phyloP scores from a whole-genome alignment of 192 early-diverging fungal species.

The Entomortierella lignicola region DNA sequence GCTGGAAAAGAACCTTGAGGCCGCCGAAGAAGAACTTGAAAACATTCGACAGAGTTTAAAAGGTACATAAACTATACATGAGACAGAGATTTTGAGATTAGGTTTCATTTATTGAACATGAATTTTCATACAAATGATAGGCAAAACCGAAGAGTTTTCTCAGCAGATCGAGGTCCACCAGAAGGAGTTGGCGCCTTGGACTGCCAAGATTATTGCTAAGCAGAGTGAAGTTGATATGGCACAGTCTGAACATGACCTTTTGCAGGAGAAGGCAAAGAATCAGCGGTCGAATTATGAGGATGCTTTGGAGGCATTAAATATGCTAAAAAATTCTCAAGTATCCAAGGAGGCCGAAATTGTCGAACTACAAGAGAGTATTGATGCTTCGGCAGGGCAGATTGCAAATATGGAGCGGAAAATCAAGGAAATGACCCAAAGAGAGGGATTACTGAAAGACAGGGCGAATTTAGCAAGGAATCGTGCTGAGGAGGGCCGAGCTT shows the following conservation, averaged over 20 bases:
- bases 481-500: conserved; percentile 75
- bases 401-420: conserved; percentile 45
- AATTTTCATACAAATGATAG: conserved; percentile 52
- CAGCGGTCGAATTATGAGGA: conserved; percentile 65
- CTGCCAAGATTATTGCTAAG: conserved; percentile 81
- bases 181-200: conserved; percentile 87
- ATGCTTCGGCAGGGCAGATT: conserved; percentile 41
- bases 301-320: conserved; percentile 61
- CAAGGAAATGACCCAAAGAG: conserved; percentile 33
- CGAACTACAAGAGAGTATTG: conserved; percentile 58
- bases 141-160: conserved; percentile 89
- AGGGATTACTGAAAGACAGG: conserved; percentile 24
- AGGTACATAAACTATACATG: conserved; percentile 17
- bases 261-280: conserved; percentile 72
- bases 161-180: conserved; percentile 87
- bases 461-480: conserved; percentile 64
- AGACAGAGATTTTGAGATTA: not conserved
- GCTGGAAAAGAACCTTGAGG: conserved; percentile 70
- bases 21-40: conserved; percentile 79
- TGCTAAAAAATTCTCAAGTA: conserved; percentile 53
- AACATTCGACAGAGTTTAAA: conserved; percentile 80
- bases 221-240: conserved; percentile 82
- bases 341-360: conserved; percentile 54
- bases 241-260: conserved; percentile 82
- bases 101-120: not conserved